Evolutionary conservation across 2,329 filamentous ascomycete genomes (phyloP), one percentile per base, ranked within the genome.

Genomic region (Scytalidium sp.): DNA sequence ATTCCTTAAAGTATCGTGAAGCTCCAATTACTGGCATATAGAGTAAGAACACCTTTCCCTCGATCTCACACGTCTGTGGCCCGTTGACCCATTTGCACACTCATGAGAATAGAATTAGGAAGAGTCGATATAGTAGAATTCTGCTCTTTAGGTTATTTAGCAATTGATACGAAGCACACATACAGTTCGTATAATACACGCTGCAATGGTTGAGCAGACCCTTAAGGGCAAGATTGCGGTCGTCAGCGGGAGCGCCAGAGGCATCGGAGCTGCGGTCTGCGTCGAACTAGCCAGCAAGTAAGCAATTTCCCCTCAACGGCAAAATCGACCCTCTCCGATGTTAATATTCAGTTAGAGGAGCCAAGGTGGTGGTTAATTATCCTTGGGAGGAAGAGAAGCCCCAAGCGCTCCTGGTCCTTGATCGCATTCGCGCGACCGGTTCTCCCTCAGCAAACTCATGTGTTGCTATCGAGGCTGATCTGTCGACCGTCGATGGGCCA

Each of bases 241-340:
- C 40, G 70, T 78, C 1, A 79, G 74, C 2, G 75, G 76, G 7
- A 70, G 69, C 13, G 74, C 72, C 17, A 64, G 75, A 52, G 74
- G 75, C 3, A 75, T 80, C 9, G 75, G 76, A 20, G 67, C 66
- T 22, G 69, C 65, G 32, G 67, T 78, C 39, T 75, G 74, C 19
- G 60, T 72, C 27, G 73, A 77, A 45, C 61, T 79, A 6, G 75
- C 74, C 9, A 62, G 60, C 7, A 29, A 29, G 25, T 29, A 13
- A 29, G 25, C 25, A 29, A 8, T 29, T 29, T 29, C 7, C 25
- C 13, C 8, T 29, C 13, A 29, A 7, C 25, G 7, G 8, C 13
- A 8, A 29, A 8, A 8, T 29, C 13, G n/a, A n/a, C 13, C 13
- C 25, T 29, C 7, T 29, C 25, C 25, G 7, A 8, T 29, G 7